A percentile compares a stretch with the other conserved stretches of the same genome.
phyloP scores from a whole-genome alignment of 2,329 filamentous ascomycete species.

The Aspergillus puulaauensis region DNA sequence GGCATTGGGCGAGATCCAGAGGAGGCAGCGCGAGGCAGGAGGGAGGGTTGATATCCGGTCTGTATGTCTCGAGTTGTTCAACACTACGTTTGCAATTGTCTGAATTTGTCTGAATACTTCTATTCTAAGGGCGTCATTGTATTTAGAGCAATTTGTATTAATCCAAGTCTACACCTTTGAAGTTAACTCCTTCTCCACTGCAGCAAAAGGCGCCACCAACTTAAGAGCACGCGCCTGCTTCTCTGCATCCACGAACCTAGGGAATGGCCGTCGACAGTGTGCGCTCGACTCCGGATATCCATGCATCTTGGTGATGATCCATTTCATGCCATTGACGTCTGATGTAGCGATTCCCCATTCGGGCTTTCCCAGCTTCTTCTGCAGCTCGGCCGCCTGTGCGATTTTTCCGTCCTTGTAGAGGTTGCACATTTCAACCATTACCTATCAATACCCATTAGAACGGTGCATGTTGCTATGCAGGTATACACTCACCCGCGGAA shows the following conservation, averaged over 20 bases:
- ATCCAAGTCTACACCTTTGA: too few relatives aligned
- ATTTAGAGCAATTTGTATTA: too few relatives aligned
- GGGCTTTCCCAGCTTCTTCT: slow-evolving; percentile 52
- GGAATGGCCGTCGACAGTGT: slow-evolving; percentile 57
- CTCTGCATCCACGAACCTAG: slow-evolving; percentile 47
- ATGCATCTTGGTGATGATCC: slow-evolving; percentile 55
- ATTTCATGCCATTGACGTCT: slow-evolving; percentile 63
- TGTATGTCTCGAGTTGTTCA: not conserved
- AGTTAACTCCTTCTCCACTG: too few relatives aligned
- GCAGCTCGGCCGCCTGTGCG: slow-evolving; percentile 50
- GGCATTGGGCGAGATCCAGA: not conserved
- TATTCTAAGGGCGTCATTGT: too few relatives aligned
- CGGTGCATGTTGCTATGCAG: not conserved
- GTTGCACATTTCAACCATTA: slow-evolving; percentile 52
- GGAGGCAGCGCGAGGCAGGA: not conserved
- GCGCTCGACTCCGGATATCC: slow-evolving; percentile 54
- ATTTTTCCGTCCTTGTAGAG: slow-evolving; percentile 49
- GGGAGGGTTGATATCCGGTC: not conserved
- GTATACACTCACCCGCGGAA: slow-evolving; percentile 46
- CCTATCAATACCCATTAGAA: slow-evolving; percentile 8
- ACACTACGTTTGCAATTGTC: not conserved
- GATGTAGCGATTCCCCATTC: slow-evolving; percentile 60
- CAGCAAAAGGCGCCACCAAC: not conserved
- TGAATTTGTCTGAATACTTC: not conserved
- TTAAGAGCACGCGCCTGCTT: slow-evolving; percentile 31